Evolutionary conservation across 2,329 filamentous ascomycete genomes (phyloP).

Genomic region (Septoria linicola): DNA sequence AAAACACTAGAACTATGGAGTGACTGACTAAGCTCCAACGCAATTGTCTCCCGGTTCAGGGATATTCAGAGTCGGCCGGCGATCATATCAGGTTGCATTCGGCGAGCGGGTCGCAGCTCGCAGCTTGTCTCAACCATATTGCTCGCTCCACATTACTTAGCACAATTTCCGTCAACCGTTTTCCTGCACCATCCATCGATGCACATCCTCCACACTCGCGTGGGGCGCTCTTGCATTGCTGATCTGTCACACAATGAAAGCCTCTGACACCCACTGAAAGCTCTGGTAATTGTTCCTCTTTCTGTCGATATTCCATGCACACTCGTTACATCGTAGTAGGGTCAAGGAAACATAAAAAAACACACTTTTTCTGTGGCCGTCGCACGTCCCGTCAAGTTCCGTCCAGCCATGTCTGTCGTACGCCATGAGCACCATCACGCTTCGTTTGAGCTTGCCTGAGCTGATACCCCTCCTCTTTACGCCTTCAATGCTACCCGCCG

Average conservation of each 20-base stretch:
- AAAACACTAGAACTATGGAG: slow-evolving; percentile 10
- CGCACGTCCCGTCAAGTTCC: slow-evolving; percentile 10
- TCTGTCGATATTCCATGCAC: slow-evolving; percentile 14
- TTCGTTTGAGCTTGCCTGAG: slow-evolving; percentile 1
- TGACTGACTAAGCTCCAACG: slow-evolving; percentile 4
- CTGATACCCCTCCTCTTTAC: slow-evolving; percentile 14
- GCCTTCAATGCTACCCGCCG: slow-evolving; percentile 18
- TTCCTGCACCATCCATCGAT: background rate
- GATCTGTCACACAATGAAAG: background rate
- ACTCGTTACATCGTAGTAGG: slow-evolving; percentile 15
- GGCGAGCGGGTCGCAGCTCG: background rate
- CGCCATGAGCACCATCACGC: slow-evolving; percentile 6
- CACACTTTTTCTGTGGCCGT: slow-evolving; percentile 11
- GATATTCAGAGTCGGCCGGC: too few species aligned
- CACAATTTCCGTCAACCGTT: background rate
- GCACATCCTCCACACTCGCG: background rate
- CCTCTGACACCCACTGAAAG: background rate
- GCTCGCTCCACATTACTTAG: slow-evolving; percentile 1
- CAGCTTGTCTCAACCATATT: background rate
- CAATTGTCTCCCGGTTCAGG: slow-evolving; percentile 1
- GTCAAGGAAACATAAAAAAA: slow-evolving; percentile 4
- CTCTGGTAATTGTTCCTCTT: slow-evolving; percentile 6
- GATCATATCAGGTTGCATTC: background rate
- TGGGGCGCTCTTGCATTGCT: background rate
- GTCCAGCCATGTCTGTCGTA: slow-evolving; percentile 12